Percentiles rank a stretch among this genome's conserved stretches.
These are phyloP conservation scores for Pinus taeda DNA, from an alignment of 75 land plant species.

Conservation along the genomic window DNA sequence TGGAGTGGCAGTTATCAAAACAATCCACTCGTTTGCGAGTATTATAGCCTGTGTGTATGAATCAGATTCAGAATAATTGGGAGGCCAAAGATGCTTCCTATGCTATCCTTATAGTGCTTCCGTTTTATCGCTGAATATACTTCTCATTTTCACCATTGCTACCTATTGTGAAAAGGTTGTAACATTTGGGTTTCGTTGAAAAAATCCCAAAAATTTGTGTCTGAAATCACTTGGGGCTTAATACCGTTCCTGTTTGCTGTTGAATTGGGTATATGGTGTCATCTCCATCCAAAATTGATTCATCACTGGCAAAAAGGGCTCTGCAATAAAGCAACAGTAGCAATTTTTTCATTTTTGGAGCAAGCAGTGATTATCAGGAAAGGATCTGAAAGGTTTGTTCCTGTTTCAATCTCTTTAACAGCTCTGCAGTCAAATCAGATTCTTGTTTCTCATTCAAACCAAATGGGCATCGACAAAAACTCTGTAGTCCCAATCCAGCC, in stretches of 20 bases:
- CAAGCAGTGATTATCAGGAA: not conserved
- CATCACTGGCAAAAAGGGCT: not conserved
- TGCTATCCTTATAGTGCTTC: not conserved
- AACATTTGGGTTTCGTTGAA: not conserved
- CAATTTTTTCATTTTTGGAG: not conserved
- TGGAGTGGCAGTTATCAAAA: not conserved
- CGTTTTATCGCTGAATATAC: not conserved
- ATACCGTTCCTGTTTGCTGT: not conserved
- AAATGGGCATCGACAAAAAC: not conserved
- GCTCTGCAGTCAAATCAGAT: not conserved
- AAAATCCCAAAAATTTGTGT: not conserved
- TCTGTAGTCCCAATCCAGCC: not conserved
- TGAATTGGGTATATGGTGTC: not conserved
- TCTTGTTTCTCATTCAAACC: slow-evolving; percentile 8
- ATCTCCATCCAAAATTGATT: not conserved
- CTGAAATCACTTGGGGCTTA: not conserved
- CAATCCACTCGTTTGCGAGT: not conserved
- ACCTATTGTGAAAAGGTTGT: not conserved
- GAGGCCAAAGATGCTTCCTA: no score
- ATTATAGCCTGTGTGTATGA: no score
- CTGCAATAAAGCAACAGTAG: not conserved
- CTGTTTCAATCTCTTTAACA: not conserved
- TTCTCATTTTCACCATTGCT: not conserved
- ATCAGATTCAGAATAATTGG: no score
- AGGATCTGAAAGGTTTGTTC: slow-evolving; percentile 3